Evolutionary conservation across 148 eudicot genomes (phyloP).

Genomic region (Heliamphora exappendiculata): DNA sequence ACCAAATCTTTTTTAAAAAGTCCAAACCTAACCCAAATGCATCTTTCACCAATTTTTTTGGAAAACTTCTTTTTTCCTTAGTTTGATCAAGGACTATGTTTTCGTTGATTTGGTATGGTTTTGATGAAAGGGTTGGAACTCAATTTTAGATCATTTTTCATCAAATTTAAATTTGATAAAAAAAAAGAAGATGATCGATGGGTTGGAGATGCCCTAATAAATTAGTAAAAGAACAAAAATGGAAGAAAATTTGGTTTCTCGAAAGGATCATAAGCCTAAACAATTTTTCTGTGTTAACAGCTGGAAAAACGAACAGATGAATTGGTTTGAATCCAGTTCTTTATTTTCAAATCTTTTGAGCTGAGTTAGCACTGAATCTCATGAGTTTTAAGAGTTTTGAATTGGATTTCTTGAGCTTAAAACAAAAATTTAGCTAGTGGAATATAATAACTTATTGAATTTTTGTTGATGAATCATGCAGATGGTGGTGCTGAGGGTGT

Average conservation of each 20-base stretch:
- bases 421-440: background rate
- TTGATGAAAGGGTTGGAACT: too few species aligned
- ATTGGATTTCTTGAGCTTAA: background rate
- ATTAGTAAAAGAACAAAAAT: background rate
- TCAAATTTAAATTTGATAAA: too few species aligned
- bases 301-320: background rate
- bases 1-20: too few species aligned
- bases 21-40: too few species aligned
- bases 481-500: slow-evolving; percentile 86
- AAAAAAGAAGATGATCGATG: too few species aligned
- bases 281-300: background rate
- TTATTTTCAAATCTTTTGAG: background rate
- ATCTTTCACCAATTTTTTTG: too few species aligned
- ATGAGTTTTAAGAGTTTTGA: background rate
- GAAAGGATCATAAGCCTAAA: background rate
- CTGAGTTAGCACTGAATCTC: background rate
- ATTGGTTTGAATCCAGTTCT: background rate
- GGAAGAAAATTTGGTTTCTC: background rate
- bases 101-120: too few species aligned
- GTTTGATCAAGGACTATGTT: too few species aligned
- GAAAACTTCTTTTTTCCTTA: too few species aligned
- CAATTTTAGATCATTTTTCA: too few species aligned
- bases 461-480: slow-evolving; percentile 18
- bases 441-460: background rate
- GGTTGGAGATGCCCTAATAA: too few species aligned